These are phyloP conservation scores for Fremontodendron californicum DNA, from an alignment of 345 rosid species.

Conservation along the genomic window DNA sequence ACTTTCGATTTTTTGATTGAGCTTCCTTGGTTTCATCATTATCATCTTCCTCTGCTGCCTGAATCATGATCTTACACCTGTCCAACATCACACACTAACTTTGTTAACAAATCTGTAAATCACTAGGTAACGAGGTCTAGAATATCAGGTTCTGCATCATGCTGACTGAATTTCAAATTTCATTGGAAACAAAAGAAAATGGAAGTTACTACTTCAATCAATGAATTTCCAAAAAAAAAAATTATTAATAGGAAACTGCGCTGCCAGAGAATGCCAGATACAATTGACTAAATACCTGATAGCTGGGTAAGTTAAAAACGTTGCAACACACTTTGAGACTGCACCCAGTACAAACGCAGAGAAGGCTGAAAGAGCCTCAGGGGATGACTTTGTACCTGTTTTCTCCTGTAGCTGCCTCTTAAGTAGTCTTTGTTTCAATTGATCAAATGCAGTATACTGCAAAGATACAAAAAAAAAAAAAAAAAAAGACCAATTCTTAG, in stretches of 20 bases:
- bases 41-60: constrained; percentile 59
- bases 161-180: neutral
- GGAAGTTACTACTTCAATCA: neutral
- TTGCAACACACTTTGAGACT: constrained; percentile 78
- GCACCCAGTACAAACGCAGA: constrained; percentile 88
- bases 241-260: neutral
- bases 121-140: neutral
- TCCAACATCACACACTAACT: constrained; percentile 14
- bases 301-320: constrained; percentile 82
- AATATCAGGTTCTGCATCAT: neutral
- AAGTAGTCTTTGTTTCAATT: constrained; percentile 69
- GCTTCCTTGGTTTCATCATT: constrained; percentile 20
- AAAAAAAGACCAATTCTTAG: constrained; percentile 23
- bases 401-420: constrained; percentile 28
- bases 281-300: constrained; percentile 50
- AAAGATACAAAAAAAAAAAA: constrained; percentile 4
- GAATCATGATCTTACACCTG: constrained; percentile 91
- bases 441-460: constrained; percentile 95
- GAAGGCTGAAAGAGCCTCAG: constrained; percentile 67
- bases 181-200: neutral
- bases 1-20: constrained; percentile 36
- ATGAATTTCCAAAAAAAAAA: neutral
- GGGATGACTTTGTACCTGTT: constrained; percentile 38
- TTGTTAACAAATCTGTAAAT: neutral
- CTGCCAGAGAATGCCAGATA: neutral